A percentile compares a stretch with the other conserved stretches of the same genome.
These are phyloP conservation scores for Truncatella angustata DNA, from an alignment of 2,329 filamentous ascomycete species.

Conservation along the genomic window DNA sequence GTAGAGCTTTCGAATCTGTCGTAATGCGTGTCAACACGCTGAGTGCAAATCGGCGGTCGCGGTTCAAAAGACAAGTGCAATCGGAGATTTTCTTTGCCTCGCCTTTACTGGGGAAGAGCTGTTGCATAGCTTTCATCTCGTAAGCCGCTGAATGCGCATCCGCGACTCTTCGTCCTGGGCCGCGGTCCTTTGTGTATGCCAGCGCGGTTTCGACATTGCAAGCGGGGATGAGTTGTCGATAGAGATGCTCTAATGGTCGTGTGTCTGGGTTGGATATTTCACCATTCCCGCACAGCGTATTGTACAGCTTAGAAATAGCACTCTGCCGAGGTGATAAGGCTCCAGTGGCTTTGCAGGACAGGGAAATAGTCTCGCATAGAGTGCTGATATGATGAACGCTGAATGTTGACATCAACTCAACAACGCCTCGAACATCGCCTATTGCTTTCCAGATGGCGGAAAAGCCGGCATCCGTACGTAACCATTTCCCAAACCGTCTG, in stretches of 20 bases:
- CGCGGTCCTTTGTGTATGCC: neutral
- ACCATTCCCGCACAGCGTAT: neutral
- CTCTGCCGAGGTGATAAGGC: neutral
- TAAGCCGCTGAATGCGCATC: neutral
- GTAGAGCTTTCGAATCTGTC: neutral
- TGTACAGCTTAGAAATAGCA: slow-evolving; percentile 1
- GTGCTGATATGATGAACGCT: slow-evolving; percentile 5
- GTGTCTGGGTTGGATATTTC: slow-evolving; percentile 1
- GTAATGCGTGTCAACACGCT: slow-evolving; percentile 2
- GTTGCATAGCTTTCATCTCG: neutral
- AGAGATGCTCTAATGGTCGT: neutral
- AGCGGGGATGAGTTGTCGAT: slow-evolving; percentile 2
- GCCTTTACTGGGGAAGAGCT: neutral
- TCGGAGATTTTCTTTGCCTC: neutral
- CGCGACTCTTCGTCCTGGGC: neutral
- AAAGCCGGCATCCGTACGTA: slow-evolving; percentile 9
- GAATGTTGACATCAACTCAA: slow-evolving; percentile 7
- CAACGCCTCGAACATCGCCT: neutral
- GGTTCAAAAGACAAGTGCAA: neutral
- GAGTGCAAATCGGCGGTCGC: neutral
- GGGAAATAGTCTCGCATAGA: slow-evolving; percentile 2
- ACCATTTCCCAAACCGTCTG: slow-evolving; percentile 12
- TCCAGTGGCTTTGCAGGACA: neutral
- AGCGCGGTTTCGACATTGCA: slow-evolving; percentile 4
- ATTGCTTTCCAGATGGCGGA: slow-evolving; percentile 3